Base-by-base conservation (phyloP, 371 early-diverging fungal species). In the Actinomucor elegans region DNA sequence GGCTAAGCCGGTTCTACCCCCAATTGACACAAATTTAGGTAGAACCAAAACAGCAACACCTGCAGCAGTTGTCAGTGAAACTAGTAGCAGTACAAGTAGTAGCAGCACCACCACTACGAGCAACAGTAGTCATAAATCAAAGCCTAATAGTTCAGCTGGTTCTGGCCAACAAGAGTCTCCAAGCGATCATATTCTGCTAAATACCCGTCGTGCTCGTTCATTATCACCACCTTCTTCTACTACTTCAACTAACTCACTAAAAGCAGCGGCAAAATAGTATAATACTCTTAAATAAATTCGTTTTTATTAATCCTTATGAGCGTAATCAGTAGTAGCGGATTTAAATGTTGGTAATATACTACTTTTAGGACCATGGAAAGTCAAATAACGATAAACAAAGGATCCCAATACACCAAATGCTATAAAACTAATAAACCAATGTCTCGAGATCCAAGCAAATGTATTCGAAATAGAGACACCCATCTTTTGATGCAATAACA, bases 21-120 rank as follows among this genome's bases (percentile, higher is more conserved):
- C 69, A 4, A 72, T 72, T 43, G 73, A 72, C 35, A 72, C 68
- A 5, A 65, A 52, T 36, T 32, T 71, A 20, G 68, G 68, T n/a
- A 38, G 62, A 34, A 58, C 51, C 0, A 33, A 43, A 28, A 35
- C n/a, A 1, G 24, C 17, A 40, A 4, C 17, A n/a, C n/a, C 15
- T 15, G 11, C 21, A 43, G 9, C 21, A 31, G 23, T 20, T 8
- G 14, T 24, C 21, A 44, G 29, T 17, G 37, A 24, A n/a, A 17
- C 12, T 7, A 42, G 28, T 1, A 48, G 35, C 40, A 35, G 28
- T 26, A 55, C 24, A 9, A 38, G 32, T 17, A 48, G 42, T 15
- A 48, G 35, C 3, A 36, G 15, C 26, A 48, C 15, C 12, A 5
- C 26, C 26, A 17, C 24, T 24, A 34, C 12, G 15, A 23, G 17